Conservation (phyloP, 1,284 basidiomycete species). For the Rhodotorula mucilaginosa region DNA sequence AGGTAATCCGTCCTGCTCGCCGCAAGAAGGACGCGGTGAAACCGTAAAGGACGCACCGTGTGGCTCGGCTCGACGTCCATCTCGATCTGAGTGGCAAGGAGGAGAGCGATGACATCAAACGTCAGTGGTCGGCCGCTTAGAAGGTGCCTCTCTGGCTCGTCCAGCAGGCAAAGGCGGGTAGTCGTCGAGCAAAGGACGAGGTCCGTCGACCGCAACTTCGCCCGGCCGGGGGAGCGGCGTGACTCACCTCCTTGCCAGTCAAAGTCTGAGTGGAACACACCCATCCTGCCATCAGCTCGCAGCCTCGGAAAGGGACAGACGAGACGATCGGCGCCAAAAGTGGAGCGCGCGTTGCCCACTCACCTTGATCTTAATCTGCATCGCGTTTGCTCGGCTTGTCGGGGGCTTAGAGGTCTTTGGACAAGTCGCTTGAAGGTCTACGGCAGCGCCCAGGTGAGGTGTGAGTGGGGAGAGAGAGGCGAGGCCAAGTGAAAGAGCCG, state of each 20-base stretch:
- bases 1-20: neutral
- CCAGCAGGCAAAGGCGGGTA: neutral
- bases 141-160: too few relatives aligned
- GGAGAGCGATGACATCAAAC: neutral
- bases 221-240: slow-evolving; percentile 9
- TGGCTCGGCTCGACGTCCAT: slow-evolving; percentile 91
- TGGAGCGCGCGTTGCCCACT: slow-evolving; percentile 29
- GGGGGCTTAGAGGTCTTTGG: neutral
- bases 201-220: neutral
- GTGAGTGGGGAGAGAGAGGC: too few relatives aligned
- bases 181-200: neutral
- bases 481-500: too few relatives aligned
- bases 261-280: slow-evolving; percentile 62
- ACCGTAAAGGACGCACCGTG: slow-evolving; percentile 59
- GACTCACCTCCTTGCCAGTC: slow-evolving; percentile 81
- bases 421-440: too few relatives aligned
- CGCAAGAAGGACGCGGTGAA: neutral
- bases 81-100: slow-evolving; percentile 65
- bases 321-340: neutral
- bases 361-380: slow-evolving; percentile 82
- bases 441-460: too few relatives aligned
- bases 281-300: neutral
- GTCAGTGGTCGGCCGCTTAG: too few relatives aligned
- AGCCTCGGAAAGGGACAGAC: neutral
- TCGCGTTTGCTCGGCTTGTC: slow-evolving; percentile 44